Conservation (phyloP, 2,329 filamentous ascomycete genomes). For the Torrubiellomyces zombiae region DNA sequence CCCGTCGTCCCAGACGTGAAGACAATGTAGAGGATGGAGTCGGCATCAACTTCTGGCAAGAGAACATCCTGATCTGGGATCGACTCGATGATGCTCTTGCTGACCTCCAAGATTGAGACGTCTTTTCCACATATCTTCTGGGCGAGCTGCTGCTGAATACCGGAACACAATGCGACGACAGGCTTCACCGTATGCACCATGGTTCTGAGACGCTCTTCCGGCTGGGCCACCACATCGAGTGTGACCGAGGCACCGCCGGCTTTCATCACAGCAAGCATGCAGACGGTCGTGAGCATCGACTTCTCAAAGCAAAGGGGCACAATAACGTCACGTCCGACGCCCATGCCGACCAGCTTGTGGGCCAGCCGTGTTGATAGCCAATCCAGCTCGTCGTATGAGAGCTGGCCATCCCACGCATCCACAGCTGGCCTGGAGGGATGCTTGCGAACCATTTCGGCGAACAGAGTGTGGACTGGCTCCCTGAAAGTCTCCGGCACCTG, state of each 20-base stretch:
- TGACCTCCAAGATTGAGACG: too few relatives aligned
- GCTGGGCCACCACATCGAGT: slow-evolving; percentile 5
- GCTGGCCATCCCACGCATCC: slow-evolving; percentile 11
- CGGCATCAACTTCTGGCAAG: too few relatives aligned
- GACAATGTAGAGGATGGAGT: slow-evolving; percentile 8
- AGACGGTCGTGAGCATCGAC: slow-evolving; percentile 14
- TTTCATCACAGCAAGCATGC: slow-evolving; percentile 17
- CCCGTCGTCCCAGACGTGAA: slow-evolving; percentile 10
- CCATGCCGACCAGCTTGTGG: slow-evolving; percentile 3
- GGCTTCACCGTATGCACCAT: slow-evolving; percentile 2
- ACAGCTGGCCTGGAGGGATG: slow-evolving; percentile 7
- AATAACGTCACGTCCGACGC: slow-evolving; percentile 9
- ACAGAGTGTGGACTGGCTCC: slow-evolving; percentile 8
- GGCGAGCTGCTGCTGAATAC: too few relatives aligned
- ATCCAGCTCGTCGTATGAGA: slow-evolving; percentile 10
- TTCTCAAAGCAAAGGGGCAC: slow-evolving; percentile 20
- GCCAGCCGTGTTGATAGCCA: slow-evolving; percentile 3
- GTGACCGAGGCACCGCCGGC: slow-evolving; percentile 11
- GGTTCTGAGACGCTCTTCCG: slow-evolving; percentile 3
- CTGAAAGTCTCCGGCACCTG: slow-evolving; percentile 4
- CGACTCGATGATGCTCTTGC: too few relatives aligned
- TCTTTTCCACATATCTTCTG: too few relatives aligned
- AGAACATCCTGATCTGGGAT: slow-evolving; percentile 1
- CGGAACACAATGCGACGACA: too few relatives aligned
- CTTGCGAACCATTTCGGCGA: slow-evolving; percentile 4